Base-by-base conservation (phyloP, 2,329 filamentous ascomycete genomes). In the Orbilia blumenaviensis region DNA sequence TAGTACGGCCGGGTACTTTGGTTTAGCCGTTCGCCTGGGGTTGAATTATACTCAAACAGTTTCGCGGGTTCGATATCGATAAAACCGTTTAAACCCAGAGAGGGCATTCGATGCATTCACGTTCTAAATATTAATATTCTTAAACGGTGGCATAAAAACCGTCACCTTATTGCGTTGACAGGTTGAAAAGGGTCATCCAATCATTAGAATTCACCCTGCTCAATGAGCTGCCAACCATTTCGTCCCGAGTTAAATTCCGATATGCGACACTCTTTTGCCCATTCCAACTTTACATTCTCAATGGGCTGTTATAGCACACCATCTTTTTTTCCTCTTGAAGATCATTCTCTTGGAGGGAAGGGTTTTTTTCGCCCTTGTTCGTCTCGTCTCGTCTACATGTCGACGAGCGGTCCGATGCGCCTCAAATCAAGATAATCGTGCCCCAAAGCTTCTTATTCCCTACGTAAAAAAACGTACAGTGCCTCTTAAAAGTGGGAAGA, bases 121-220 rank as follows among this genome's bases (percentile, higher is more conserved):
- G n/a, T n/a, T n/a, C n/a, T n/a, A n/a, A n/a, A 5, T 34, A 34
- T 10, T 34, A 5, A 10, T 5, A 34, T 10, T 6, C 29, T 34
- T 34, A 10, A 10, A 34, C 29, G 5, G 27, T 23, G 2, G 5
- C 21, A 48, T 48, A 56, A 62, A 41, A 34, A 36, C 62, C 66
- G 63, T 58, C 71, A 75, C 58, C 62, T 67, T 68, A 44, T 18
- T 75, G 63, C 63, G 63, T 75, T 63, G 69, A 62, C 23, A 54
- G 27, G n/a, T 34, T 7, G n/a, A 12, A 16, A 56, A 38, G 9
- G 2, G 9, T 42, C 50, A 25, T 29, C 58, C 46, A 63, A 68
- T 68, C 32, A 61, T 16, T 34, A 25, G 16, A 58, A 46, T 25
- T 21, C 23, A 16, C 25, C 27, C 27, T 29, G 36, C 34, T 58